Conservation (phyloP, 345 rosid species). For the Atalantia buxifolia region DNA sequence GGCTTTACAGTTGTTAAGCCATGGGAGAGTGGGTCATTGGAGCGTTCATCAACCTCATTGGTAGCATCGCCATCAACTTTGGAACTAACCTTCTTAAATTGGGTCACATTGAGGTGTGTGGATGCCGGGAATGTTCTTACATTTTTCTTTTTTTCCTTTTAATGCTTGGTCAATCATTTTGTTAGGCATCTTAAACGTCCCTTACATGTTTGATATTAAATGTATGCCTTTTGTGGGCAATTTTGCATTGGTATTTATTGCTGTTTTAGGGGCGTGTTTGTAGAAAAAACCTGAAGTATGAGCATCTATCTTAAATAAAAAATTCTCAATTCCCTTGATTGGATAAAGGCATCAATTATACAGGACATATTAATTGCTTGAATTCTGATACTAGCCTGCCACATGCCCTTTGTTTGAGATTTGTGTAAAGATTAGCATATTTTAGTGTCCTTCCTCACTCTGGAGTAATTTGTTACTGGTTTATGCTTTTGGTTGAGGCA, state of each 20-base stretch:
- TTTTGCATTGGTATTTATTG: not conserved
- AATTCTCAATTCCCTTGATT: not conserved
- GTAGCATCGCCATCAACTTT: constrained; percentile 97
- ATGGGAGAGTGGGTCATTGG: constrained; percentile 99
- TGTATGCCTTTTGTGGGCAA: not conserved
- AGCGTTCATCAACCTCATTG: constrained; percentile 90
- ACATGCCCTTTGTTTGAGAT: not conserved
- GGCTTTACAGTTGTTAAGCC: constrained; percentile 32
- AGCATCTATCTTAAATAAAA: not conserved
- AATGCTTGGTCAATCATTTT: not conserved
- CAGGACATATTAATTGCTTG: not conserved
- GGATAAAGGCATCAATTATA: not conserved
- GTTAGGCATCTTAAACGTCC: not conserved
- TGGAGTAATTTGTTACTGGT: not conserved
- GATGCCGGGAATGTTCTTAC: not conserved
- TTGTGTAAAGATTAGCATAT: not conserved
- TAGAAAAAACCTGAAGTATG: not conserved
- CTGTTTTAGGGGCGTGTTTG: not conserved
- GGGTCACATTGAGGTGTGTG: constrained; percentile 84
- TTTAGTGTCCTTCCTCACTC: not conserved
- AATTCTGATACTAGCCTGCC: not conserved
- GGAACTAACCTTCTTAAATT: constrained; percentile 99
- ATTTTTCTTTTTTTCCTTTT: not conserved
- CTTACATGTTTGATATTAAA: not conserved
- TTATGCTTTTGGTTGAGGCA: not conserved